Evolutionary conservation across 352 stramenopile species (phyloP).

Genomic region (Globisporangium cystogenes): DNA sequence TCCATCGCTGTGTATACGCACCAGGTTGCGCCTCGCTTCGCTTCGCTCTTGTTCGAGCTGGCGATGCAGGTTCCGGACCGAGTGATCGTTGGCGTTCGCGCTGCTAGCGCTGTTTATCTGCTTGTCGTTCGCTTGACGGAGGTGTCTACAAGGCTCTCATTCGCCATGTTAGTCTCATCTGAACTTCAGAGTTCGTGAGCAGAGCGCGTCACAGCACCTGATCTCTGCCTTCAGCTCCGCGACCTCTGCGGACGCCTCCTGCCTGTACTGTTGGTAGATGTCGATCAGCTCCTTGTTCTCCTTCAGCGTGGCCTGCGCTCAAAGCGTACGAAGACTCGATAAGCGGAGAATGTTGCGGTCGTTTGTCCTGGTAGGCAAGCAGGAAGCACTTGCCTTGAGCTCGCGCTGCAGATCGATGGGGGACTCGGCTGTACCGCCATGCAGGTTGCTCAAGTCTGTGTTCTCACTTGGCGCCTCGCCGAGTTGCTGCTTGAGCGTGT

Average conservation of each 20-base stretch:
- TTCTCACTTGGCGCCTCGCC: conserved; percentile 14
- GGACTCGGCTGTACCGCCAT: conserved; percentile 9
- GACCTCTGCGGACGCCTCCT: conserved; percentile 48
- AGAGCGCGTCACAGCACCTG: conserved; percentile 23
- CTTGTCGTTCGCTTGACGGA: conserved; percentile 1
- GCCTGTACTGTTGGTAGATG: conserved; percentile 64
- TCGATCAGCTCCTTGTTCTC: conserved; percentile 74
- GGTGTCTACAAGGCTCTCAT: conserved; percentile 1
- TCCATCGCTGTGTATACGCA: conserved; percentile 7
- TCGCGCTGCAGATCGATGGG: conserved; percentile 43
- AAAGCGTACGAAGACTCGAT: not conserved
- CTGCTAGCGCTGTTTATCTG: not conserved
- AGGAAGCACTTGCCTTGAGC: conserved; percentile 18
- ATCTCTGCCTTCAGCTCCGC: conserved; percentile 41
- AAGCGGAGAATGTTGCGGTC: not conserved
- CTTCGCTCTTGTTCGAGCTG: conserved; percentile 28
- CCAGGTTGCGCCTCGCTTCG: conserved; percentile 32
- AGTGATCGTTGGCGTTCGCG: conserved; percentile 1
- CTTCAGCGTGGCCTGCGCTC: conserved; percentile 38
- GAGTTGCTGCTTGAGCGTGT: conserved; percentile 56
- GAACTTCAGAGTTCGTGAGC: not conserved
- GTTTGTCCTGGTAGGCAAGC: not conserved
- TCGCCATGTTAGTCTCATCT: not conserved
- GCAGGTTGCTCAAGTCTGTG: conserved; percentile 5
- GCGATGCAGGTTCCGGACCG: conserved; percentile 4